Conservation (phyloP, 352 stramenopile species). For the Globisporangium cederbergense region DNA sequence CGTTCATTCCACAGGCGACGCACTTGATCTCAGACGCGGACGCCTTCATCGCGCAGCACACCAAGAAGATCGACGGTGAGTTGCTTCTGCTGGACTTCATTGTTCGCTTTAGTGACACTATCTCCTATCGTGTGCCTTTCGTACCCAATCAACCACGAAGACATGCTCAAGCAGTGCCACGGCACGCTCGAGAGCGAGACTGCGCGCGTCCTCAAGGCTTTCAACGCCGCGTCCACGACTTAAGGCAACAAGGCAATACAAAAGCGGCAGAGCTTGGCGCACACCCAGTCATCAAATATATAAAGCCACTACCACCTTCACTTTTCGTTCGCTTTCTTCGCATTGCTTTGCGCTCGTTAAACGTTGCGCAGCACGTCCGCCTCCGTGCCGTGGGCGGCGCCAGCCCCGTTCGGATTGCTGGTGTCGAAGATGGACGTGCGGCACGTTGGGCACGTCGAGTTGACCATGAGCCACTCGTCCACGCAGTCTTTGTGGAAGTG, state of each 20-base stretch:
- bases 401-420: slow-evolving; percentile 10
- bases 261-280: not conserved
- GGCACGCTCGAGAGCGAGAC: slow-evolving; percentile 11
- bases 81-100: not conserved
- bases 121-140: not conserved
- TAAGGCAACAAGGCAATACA: not conserved
- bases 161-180: slow-evolving; percentile 12
- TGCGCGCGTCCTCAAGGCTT: slow-evolving; percentile 10
- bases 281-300: slow-evolving; percentile 11
- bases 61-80: slow-evolving; percentile 11
- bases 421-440: slow-evolving; percentile 75
- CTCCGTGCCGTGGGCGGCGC: slow-evolving; percentile 31
- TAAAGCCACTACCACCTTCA: slow-evolving; percentile 8
- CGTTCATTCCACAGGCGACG: slow-evolving; percentile 2
- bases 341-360: not conserved
- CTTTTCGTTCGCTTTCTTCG: not conserved
- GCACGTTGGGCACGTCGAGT: slow-evolving; percentile 86
- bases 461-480: slow-evolving; percentile 87
- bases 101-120: not conserved
- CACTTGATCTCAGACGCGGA: slow-evolving; percentile 1
- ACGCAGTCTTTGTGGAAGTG: slow-evolving; percentile 93
- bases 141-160: not conserved
- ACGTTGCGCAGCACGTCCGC: slow-evolving; percentile 65
- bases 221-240: slow-evolving; percentile 2
- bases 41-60: slow-evolving; percentile 15